Base-by-base conservation (phyloP, 306 rosid species). In the Trifolium dubium region DNA sequence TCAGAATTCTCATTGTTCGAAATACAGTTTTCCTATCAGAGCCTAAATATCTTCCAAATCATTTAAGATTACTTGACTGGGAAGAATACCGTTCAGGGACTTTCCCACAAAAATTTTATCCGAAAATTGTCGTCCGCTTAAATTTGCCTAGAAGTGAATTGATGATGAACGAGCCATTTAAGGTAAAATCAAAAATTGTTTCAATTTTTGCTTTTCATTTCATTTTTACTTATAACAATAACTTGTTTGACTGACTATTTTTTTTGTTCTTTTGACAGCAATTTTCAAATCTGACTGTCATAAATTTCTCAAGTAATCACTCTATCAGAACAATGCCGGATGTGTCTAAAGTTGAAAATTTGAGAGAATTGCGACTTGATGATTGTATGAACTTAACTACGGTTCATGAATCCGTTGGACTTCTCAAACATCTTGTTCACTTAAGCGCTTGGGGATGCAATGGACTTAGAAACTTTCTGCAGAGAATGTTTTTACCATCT, bases 21-120 rank as follows among this genome's bases (percentile, higher is more conserved):
- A 32, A 3, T 8, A 46, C 73, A 11, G 1, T 0, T 78, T 78
- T 18, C 12, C 18, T 4, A n/a, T 1, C 3, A 1, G 41, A 4
- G 13, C 82, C 73, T 2, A 5, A 18, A 13, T 5, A 71, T 71
- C 40, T 78, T 2, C 73, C 82, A 53, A 71, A 78, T 51, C 14
- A 41, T 30, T 71, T 78, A 15, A 71, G 61, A 10, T 3, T 64
- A 49, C 61, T 78, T 41, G 77, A 71, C 0, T 78, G 82, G 82
- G 8, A 35, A 0, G n/a, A 10, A 46, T 47, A 13, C 54, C 69
- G 10, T 46, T 14, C 30, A 35, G 1, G 32, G 28, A 18, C 11
- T 54, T 29, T 9, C 8, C 18, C 41, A 14, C 40, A 7, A 35
- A 7, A 13, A 2, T 70, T 70, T 15, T 10, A 70, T 78, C 77